These are phyloP conservation scores for Russula ochroleuca DNA, from an alignment of 768 basidiomycete species.

Conservation along the genomic window DNA sequence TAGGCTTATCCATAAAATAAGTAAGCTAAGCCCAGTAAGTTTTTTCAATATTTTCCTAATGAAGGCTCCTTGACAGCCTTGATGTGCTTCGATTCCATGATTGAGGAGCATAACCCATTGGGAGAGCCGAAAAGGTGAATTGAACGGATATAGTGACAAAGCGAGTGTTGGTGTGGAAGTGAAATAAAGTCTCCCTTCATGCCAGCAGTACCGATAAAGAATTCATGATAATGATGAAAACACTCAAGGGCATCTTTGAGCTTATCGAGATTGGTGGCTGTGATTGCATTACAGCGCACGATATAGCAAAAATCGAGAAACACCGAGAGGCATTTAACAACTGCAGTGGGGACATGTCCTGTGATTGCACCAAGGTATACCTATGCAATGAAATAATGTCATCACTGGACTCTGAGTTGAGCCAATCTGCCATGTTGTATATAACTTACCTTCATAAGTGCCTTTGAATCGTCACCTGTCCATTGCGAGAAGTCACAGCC, in stretches of 20 bases:
- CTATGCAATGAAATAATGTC: too few relatives aligned
- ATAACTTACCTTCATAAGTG: conserved; percentile 30
- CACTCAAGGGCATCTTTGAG: not conserved
- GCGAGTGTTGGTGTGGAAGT: conserved; percentile 25
- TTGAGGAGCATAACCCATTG: conserved; percentile 28
- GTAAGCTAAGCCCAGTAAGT: too few relatives aligned
- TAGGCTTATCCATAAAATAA: too few relatives aligned
- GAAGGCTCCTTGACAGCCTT: conserved; percentile 27
- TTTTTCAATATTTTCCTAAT: too few relatives aligned
- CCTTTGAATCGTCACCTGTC: conserved; percentile 30
- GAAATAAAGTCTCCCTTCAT: conserved; percentile 15
- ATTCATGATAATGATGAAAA: conserved; percentile 3
- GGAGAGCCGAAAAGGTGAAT: conserved; percentile 23
- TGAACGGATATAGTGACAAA: not conserved
- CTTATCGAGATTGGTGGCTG: not conserved
- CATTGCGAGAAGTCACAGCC: conserved; percentile 28
- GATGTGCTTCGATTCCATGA: conserved; percentile 22
- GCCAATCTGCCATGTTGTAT: too few relatives aligned
- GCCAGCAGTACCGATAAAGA: conserved; percentile 10
- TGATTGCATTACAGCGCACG: conserved; percentile 3
- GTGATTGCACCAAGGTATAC: conserved; percentile 34
- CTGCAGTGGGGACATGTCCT: conserved; percentile 34
- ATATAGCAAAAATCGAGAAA: conserved; percentile 28
- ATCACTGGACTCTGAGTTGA: too few relatives aligned
- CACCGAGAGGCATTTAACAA: conserved; percentile 27